A percentile compares a stretch with the other conserved stretches of the same genome.
These are phyloP conservation scores for Serendipita indica DNA, from an alignment of 768 basidiomycete genomes.

Conservation along the genomic window DNA sequence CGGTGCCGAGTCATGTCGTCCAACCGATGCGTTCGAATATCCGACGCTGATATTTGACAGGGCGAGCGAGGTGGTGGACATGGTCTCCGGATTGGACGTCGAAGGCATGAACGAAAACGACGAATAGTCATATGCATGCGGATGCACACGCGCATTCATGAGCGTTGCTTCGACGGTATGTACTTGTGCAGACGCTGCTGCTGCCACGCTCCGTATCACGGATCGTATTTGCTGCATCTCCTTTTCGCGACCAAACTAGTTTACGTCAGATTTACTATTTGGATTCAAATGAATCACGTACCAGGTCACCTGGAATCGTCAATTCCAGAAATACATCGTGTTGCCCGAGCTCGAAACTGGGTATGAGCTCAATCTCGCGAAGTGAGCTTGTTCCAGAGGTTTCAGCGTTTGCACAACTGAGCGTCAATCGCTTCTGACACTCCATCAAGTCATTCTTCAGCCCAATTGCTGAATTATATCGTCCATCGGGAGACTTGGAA, in stretches of 20 bases:
- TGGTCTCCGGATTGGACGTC: not conserved
- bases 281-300: slow-evolving; percentile 20
- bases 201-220: slow-evolving; percentile 26
- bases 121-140: not conserved
- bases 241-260: slow-evolving; percentile 55
- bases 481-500: slow-evolving; percentile 48
- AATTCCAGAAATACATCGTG: slow-evolving; percentile 59
- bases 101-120: not conserved
- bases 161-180: not conserved
- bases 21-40: slow-evolving; percentile 3
- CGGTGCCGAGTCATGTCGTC: too few relatives aligned
- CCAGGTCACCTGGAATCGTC: slow-evolving; percentile 51
- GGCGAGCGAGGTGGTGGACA: not conserved
- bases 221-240: slow-evolving; percentile 53
- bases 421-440: slow-evolving; percentile 46
- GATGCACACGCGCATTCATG: not conserved
- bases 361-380: slow-evolving; percentile 37
- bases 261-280: not conserved
- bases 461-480: slow-evolving; percentile 61
- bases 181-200: not conserved
- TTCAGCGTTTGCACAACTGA: slow-evolving; percentile 25
- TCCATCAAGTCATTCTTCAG: slow-evolving; percentile 51
- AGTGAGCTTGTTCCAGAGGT: slow-evolving; percentile 29
- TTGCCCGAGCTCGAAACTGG: slow-evolving; percentile 46
- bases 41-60: slow-evolving; percentile 1